Evolutionary conservation across 202 grass and related monocot species (phyloP).

Genomic region (Dendrocalamus latiflorus): DNA sequence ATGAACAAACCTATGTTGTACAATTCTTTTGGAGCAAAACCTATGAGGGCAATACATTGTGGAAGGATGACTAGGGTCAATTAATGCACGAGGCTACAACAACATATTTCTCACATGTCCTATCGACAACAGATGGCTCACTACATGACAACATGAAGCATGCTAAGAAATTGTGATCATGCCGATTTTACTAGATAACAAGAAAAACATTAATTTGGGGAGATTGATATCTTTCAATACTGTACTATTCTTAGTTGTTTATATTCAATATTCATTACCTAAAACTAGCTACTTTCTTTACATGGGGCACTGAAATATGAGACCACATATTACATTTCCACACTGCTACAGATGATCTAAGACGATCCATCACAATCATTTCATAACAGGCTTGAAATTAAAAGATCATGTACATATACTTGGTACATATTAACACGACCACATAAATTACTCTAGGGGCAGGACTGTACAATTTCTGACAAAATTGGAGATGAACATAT

Average conservation of each 20-base stretch:
- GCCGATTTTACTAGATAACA: background rate
- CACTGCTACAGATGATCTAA: background rate
- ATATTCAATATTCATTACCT: background rate
- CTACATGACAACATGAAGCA: constrained; percentile 19
- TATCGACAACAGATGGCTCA: constrained; percentile 11
- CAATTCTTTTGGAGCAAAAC: no score
- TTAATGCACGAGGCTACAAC: background rate
- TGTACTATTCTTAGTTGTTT: background rate
- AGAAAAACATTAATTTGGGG: background rate
- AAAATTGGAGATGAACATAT: constrained; percentile 15
- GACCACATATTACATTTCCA: background rate
- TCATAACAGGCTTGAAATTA: background rate
- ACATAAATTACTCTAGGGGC: background rate
- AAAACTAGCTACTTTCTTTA: background rate
- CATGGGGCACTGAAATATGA: background rate
- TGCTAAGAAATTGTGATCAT: background rate
- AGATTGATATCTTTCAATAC: background rate
- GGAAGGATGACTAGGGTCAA: background rate
- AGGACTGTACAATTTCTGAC: constrained; percentile 20
- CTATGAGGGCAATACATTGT: no score
- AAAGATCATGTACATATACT: constrained; percentile 20
- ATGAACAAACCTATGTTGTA: no score
- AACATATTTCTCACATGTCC: background rate
- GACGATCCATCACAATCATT: background rate
- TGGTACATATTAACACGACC: background rate